Percentiles rank a stretch among this genome's conserved stretches.
Evolutionary conservation across 768 basidiomycete species (phyloP).

Genomic region (Kondoa malvinella): DNA sequence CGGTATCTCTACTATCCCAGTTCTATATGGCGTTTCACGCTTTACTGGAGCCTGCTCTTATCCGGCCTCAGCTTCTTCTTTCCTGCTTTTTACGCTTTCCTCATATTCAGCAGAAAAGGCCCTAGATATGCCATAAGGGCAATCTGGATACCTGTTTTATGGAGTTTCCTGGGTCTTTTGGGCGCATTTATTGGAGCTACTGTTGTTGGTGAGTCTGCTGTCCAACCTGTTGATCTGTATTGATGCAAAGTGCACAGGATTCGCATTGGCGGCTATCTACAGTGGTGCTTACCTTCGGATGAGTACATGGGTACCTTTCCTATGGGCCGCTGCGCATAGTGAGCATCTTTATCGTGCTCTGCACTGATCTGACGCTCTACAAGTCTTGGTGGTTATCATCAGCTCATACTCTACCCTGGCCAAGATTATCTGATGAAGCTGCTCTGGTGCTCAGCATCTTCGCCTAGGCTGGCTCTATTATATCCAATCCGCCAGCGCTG

Average conservation of each 20-base stretch:
- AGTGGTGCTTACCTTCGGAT: constrained; percentile 19
- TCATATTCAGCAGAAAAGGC: constrained; percentile 12
- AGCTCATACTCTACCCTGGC: neutral
- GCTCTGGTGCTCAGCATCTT: too few species aligned
- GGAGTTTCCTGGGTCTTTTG: neutral
- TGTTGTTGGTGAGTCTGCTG: neutral
- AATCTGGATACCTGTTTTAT: neutral
- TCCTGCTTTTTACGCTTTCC: constrained; percentile 12
- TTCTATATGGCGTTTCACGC: constrained; percentile 7
- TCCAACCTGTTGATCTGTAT: neutral
- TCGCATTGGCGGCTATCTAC: constrained; percentile 14
- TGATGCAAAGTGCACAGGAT: constrained; percentile 1
- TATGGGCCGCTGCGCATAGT: constrained; percentile 18
- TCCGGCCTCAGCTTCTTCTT: constrained; percentile 15
- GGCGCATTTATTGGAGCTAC: constrained; percentile 3
- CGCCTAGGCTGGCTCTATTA: too few species aligned
- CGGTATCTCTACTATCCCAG: constrained; percentile 3
- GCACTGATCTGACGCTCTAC: too few species aligned
- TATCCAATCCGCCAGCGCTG: too few species aligned
- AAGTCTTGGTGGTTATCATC: constrained; percentile 8
- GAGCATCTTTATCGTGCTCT: neutral
- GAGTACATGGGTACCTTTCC: constrained; percentile 19
- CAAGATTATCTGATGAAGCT: neutral
- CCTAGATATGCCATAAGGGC: neutral
- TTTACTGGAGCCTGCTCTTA: constrained; percentile 18